Base-by-base conservation (phyloP, 2,329 filamentous ascomycete genomes). In the Cladorrhinum sp. region DNA sequence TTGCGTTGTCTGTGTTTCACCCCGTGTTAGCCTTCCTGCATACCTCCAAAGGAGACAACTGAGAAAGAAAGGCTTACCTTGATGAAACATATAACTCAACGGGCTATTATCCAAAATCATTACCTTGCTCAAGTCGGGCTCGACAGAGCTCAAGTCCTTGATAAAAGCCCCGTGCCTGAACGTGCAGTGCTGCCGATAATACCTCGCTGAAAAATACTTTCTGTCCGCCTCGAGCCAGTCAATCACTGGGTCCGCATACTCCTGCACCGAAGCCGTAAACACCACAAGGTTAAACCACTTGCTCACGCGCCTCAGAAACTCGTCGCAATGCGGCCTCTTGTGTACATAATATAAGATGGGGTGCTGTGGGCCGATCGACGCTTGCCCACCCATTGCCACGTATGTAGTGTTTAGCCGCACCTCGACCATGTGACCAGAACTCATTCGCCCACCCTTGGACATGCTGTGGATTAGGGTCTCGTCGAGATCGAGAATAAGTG, bases 101-200 rank as follows among this genome's bases (percentile, higher is more conserved):
- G 95, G 95, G 75, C 92, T 97, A 73, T 99, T 99, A 78, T 99
- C 95, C 75, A 99, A 81, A 73, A 99, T 99, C 90, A 98, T 96
- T 62, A 99, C 95, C 77, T 92, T 96, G 78, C 93, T 97, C 71
- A 99, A 79, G 74, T 99, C 95, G 18, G 95, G 93, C 80, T 99
- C 95, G 48, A 99, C 92, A 59, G 92, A 91, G 73, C 92, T 95
- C 59, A 99, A 80, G 76, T 99, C 95, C 76, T 99, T 99, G 80
- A 99, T 98, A 72, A 97, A 99, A 29, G 93, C 93, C 54, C 93
- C 93, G 69, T 97, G 95, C 57, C 95, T 85, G 72, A 92, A 92
- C 22, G 95, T 98, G 79, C 95, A 99, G 76, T 99, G 93, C 74
- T 99, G 95, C 58, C 95, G 86, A 76, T 99, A 99, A 78, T 95